A percentile compares a stretch with the other conserved stretches of the same genome.
These are phyloP conservation scores for Macrolepiota dolichaula DNA, from an alignment of 768 basidiomycete genomes.

Conservation along the genomic window DNA sequence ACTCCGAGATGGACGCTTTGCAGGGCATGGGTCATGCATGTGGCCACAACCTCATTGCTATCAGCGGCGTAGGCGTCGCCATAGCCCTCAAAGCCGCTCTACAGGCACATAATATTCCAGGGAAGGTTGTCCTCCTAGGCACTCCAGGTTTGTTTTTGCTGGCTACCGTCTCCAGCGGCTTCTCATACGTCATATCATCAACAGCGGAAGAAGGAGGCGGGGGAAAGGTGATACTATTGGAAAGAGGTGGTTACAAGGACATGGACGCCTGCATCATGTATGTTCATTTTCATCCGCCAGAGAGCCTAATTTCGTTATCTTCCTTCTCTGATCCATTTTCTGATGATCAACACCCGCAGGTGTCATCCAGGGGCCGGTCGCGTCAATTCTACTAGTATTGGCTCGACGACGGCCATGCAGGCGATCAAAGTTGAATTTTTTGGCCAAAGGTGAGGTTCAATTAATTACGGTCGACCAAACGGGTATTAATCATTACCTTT, in stretches of 20 bases:
- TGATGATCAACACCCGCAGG: conserved; percentile 36
- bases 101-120: conserved; percentile 56
- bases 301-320: not conserved
- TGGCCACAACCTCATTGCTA: conserved; percentile 82
- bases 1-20: conserved; percentile 77
- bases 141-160: conserved; percentile 54
- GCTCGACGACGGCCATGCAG: conserved; percentile 62
- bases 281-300: conserved; percentile 10
- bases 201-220: conserved; percentile 76
- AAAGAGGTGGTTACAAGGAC: conserved; percentile 72
- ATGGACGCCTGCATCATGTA: conserved; percentile 85
- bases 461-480: not conserved
- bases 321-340: not conserved
- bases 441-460: conserved; percentile 59
- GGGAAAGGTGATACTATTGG: conserved; percentile 72
- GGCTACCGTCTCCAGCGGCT: not conserved
- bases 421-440: conserved; percentile 65
- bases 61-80: conserved; percentile 72
- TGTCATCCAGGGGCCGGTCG: conserved; percentile 68
- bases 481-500: not conserved
- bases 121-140: conserved; percentile 71
- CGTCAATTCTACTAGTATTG: conserved; percentile 44
- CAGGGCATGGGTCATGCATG: conserved; percentile 63
- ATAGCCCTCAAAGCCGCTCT: conserved; percentile 71
- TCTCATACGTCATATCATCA: conserved; percentile 13